Percentiles rank a stretch among this genome's conserved stretches.
Evolutionary conservation across 495 filamentous ascomycete species (phyloP).

Genomic region (Bryoglossum gracile): DNA sequence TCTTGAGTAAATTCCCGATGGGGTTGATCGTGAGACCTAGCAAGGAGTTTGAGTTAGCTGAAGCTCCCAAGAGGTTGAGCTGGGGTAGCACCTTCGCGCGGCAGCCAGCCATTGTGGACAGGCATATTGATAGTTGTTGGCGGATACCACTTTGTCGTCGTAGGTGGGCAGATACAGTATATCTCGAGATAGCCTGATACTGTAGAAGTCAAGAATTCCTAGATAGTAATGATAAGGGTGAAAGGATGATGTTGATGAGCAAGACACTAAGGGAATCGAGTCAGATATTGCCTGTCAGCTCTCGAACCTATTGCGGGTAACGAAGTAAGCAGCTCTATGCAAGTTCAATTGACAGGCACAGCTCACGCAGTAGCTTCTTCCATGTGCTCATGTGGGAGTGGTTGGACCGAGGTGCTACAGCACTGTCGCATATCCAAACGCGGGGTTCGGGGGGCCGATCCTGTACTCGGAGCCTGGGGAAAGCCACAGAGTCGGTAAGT

Average conservation of each 20-base stretch:
- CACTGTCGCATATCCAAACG: conserved; percentile 3
- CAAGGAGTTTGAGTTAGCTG: neutral
- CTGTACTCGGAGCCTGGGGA: too few relatives aligned
- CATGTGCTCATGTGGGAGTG: conserved; percentile 7
- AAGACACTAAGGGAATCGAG: neutral
- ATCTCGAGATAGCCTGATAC: neutral
- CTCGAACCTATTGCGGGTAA: too few relatives aligned
- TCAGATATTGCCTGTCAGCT: neutral
- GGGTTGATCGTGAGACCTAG: conserved; percentile 58
- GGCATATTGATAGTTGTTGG: conserved; percentile 43
- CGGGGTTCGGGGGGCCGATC: conserved; percentile 3
- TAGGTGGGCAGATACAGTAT: too few relatives aligned
- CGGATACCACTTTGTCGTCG: too few relatives aligned
- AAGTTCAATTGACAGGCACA: too few relatives aligned
- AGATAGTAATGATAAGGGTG: neutral
- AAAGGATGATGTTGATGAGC: neutral
- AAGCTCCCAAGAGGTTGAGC: neutral
- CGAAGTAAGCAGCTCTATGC: too few relatives aligned
- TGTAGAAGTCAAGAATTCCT: neutral
- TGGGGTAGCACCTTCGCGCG: conserved; percentile 32
- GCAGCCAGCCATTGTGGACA: conserved; percentile 40
- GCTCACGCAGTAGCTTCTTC: too few relatives aligned
- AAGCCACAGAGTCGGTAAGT: too few relatives aligned
- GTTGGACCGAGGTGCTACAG: conserved; percentile 17
- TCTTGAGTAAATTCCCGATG: conserved; percentile 43